Conservation (phyloP, 2,329 filamentous ascomycete genomes). For the Gaeumannomyces sp. region DNA sequence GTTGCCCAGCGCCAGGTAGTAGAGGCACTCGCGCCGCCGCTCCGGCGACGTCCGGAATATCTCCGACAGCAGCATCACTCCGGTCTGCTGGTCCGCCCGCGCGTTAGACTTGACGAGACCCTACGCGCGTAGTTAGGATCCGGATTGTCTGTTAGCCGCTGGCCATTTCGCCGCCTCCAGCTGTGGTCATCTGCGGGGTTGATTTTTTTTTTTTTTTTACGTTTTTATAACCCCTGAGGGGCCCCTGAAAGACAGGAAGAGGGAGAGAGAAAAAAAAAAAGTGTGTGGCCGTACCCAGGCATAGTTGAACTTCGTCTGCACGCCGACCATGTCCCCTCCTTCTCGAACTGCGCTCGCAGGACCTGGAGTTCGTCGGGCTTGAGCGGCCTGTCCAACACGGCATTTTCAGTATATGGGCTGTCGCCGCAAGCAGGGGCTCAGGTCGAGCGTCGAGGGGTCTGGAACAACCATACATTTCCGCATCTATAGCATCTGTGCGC, state of each 20-base stretch:
- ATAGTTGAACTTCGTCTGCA: slow-evolving; percentile 99
- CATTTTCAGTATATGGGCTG: slow-evolving; percentile 14
- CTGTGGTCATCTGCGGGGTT: not conserved
- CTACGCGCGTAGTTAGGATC: slow-evolving; percentile 87
- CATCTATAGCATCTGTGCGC: slow-evolving; percentile 85
- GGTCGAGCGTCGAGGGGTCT: not conserved
- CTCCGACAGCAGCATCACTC: slow-evolving; percentile 86
- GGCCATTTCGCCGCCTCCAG: not conserved
- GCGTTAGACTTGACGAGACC: slow-evolving; percentile 89
- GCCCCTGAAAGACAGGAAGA: no score
- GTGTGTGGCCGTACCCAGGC: slow-evolving; percentile 66
- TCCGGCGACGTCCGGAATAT: slow-evolving; percentile 94
- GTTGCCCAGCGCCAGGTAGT: slow-evolving; percentile 94
- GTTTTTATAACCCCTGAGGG: slow-evolving; percentile 6
- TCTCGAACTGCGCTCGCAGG: slow-evolving; percentile 88
- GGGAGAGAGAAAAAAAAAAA: not conserved
- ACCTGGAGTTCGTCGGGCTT: slow-evolving; percentile 90
- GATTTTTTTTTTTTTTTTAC: not conserved
- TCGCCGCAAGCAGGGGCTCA: slow-evolving; percentile 4
- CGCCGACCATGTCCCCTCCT: slow-evolving; percentile 92
- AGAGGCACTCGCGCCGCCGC: slow-evolving; percentile 92
- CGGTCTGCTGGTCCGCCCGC: slow-evolving; percentile 85
- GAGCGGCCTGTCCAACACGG: slow-evolving; percentile 56
- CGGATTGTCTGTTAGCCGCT: slow-evolving; percentile 56
- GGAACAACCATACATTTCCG: slow-evolving; percentile 66